Evolutionary conservation across 2,329 filamentous ascomycete species (phyloP).

Genomic region (Fusarium drepaniforme): DNA sequence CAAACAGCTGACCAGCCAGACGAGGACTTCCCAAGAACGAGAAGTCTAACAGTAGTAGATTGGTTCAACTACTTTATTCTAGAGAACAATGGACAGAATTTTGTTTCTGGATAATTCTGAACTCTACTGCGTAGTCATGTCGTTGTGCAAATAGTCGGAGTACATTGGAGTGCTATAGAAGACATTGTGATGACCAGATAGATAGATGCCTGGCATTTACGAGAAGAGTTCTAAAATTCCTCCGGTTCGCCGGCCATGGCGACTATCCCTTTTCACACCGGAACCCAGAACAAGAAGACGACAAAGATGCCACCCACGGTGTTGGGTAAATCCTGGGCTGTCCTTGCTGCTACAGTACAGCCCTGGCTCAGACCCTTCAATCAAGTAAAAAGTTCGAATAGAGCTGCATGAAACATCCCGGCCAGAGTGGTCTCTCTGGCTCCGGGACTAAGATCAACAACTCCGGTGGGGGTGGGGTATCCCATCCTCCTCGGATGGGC

Average conservation of each 20-base stretch:
- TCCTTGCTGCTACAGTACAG: not conserved
- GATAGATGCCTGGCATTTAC: not conserved
- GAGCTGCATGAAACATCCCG: not conserved
- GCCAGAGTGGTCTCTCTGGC: not conserved
- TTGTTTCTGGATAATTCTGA: not conserved
- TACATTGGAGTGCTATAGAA: not conserved
- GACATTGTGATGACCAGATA: rapidly evolving
- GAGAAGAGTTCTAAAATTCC: too few relatives aligned
- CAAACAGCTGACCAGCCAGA: not conserved
- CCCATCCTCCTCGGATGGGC: not conserved
- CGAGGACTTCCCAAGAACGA: not conserved
- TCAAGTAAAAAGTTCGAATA: not conserved
- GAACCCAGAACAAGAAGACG: not conserved
- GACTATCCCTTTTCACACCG: rapidly evolving
- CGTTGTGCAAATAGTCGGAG: not conserved
- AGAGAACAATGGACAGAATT: not conserved
- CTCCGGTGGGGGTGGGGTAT: not conserved
- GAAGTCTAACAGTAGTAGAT: too few relatives aligned
- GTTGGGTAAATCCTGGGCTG: not conserved
- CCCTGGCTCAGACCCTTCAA: not conserved
- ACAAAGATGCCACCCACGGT: not conserved
- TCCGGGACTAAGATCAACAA: not conserved
- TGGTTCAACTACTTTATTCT: too few relatives aligned
- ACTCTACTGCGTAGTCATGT: not conserved
- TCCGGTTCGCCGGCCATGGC: not conserved